These are phyloP conservation scores for Lentinula lateritia DNA, from an alignment of 768 basidiomycete genomes.

Conservation along the genomic window DNA sequence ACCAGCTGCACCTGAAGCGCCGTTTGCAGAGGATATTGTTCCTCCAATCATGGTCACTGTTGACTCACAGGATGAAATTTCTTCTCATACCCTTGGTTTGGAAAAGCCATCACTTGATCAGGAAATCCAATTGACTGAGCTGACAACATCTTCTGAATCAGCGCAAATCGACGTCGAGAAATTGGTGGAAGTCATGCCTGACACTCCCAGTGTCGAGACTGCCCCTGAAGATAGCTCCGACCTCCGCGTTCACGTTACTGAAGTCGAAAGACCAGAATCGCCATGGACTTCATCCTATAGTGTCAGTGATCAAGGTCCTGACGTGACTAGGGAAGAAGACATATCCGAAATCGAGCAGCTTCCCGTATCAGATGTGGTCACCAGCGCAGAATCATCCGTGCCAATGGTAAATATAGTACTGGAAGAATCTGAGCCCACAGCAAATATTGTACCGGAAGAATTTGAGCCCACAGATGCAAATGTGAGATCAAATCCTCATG, in stretches of 20 bases:
- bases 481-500: not conserved
- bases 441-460: not conserved
- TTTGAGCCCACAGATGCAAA: not conserved
- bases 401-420: not conserved
- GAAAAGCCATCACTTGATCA: not conserved
- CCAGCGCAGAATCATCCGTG: not conserved
- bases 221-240: not conserved
- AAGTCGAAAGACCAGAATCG: conserved; percentile 39
- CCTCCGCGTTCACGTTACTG: conserved; percentile 3
- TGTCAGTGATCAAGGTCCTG: conserved; percentile 39
- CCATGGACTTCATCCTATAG: conserved; percentile 52
- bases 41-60: not conserved
- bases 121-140: not conserved
- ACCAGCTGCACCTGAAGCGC: not conserved
- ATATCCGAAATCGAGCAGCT: not conserved
- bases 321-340: conserved; percentile 19
- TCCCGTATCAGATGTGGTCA: not conserved
- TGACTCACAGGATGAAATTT: not conserved
- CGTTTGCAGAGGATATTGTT: not conserved
- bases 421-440: not conserved
- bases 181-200: not conserved
- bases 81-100: not conserved
- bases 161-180: not conserved
- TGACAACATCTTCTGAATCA: not conserved
- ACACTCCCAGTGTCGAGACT: too few relatives aligned